Evolutionary conservation across 2,329 filamentous ascomycete genomes (phyloP), one percentile per base, ranked within the genome.

Genomic region (Epichloe baconii): DNA sequence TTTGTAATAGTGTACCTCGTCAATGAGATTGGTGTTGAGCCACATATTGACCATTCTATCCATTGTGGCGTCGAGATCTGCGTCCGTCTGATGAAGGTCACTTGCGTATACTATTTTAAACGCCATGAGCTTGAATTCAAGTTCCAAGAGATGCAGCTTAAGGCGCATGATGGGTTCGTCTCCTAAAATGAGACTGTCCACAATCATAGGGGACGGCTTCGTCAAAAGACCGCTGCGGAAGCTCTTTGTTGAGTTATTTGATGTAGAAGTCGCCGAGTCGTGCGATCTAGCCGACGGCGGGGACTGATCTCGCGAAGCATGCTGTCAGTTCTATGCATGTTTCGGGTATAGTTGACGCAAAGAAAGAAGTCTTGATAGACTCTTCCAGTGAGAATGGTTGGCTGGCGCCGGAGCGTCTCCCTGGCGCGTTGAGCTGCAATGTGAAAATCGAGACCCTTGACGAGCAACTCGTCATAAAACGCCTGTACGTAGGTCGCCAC

Each of bases 341-440:
- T 50, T 7, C 61, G 56, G 11, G 60, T 53, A 49, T 64, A 64
- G 48, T 64, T 64, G 50, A 64, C 62, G 42, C 62, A 64, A 12
- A 64, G 45, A 41, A 65, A 64, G 43, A 59, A 63, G 51, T 64
- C 62, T 35, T 58, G 55, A 37, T 59, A 61, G 34, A 52, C 43
- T 15, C 51, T 51, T 12, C 56, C 60, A 8, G 54, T 53, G 19
- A 57, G 42, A 19, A 50, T 53, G 36, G 59, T 60, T 5, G 59
- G 60, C 34, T 55, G 53, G 8, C 43, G 26, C 11, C 59, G 59
- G 14, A 64, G 56, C 8, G 58, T 60, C 37, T 62, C 58, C 42
- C 62, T 54, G 7, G 59, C 61, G 3, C 48, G 51, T 23, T 64
- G 61, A 8, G 63, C 61, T n/a, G 63, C 61, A 4, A 55, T 49